phyloP scores from a whole-genome alignment of 805 yeast species.

The Kodamaea neixiangensis region DNA sequence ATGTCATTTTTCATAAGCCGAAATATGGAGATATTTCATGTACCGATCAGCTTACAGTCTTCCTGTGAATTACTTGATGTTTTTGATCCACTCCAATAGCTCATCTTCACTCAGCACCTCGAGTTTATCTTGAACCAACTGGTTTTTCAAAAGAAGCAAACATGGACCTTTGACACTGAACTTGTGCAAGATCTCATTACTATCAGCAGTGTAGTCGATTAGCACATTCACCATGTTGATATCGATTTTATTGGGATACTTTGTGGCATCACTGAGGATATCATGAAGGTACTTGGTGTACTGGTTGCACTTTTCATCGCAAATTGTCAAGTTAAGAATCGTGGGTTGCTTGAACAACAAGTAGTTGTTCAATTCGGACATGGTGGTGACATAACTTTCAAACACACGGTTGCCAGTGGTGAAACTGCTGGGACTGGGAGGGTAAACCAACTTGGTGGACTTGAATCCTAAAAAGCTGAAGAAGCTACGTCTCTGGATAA shows the following conservation, averaged over 20 bases:
- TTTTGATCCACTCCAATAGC: conserved; percentile 32
- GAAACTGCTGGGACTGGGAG: conserved; percentile 38
- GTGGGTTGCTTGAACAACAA: conserved; percentile 60
- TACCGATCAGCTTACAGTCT: background rate
- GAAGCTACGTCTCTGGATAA: conserved; percentile 7
- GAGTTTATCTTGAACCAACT: conserved; percentile 48
- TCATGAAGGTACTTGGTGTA: conserved; percentile 63
- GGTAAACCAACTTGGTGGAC: conserved; percentile 35
- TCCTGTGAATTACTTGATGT: conserved; percentile 16
- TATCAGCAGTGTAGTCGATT: conserved; percentile 41
- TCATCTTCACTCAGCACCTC: conserved; percentile 30
- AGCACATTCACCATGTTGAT: conserved; percentile 72
- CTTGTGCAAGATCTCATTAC: conserved; percentile 9
- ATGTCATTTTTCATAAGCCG: background rate
- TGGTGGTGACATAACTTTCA: conserved; percentile 49
- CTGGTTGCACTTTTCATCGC: conserved; percentile 61
- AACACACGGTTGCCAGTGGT: conserved; percentile 42
- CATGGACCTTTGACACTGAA: conserved; percentile 12
- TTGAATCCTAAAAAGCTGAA: conserved; percentile 7
- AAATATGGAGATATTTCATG: background rate
- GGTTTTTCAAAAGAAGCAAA: conserved; percentile 58
- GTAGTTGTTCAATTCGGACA: conserved; percentile 58
- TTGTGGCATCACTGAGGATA: conserved; percentile 20
- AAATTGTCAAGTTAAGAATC: conserved; percentile 70
- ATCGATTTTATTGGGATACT: conserved; percentile 35